Conservation (phyloP, 805 yeast species). For the Candida verbasci region DNA sequence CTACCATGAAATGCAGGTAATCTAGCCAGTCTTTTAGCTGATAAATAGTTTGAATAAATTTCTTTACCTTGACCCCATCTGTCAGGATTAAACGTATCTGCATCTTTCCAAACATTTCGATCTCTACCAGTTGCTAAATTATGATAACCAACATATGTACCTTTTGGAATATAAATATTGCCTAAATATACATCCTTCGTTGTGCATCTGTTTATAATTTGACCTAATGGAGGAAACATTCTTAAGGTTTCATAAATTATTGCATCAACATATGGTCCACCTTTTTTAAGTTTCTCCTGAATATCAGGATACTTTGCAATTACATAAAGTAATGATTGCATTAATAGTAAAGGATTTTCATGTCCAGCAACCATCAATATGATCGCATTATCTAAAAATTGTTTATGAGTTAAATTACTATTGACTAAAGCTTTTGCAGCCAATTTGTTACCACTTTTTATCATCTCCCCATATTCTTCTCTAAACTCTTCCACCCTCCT, state of each 20-base stretch:
- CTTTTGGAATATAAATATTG: slow-evolving; percentile 43
- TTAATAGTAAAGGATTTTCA: slow-evolving; percentile 54
- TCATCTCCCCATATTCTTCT: slow-evolving; percentile 22
- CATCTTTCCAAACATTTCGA: slow-evolving; percentile 36
- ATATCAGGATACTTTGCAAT: slow-evolving; percentile 38
- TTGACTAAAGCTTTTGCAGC: slow-evolving; percentile 40
- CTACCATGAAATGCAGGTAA: slow-evolving; percentile 59
- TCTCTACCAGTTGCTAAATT: slow-evolving; percentile 50
- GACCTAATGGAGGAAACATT: slow-evolving; percentile 53
- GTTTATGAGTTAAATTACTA: slow-evolving; percentile 37
- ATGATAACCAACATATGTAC: slow-evolving; percentile 52
- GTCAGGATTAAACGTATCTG: slow-evolving; percentile 42
- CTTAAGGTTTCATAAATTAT: slow-evolving; percentile 46
- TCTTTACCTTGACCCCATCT: slow-evolving; percentile 50
- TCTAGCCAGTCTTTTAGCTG: slow-evolving; percentile 41
- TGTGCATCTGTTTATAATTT: slow-evolving; percentile 49
- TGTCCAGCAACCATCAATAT: slow-evolving; percentile 60
- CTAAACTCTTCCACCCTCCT: slow-evolving; percentile 41
- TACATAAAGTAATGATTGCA: slow-evolving; percentile 44
- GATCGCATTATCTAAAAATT: slow-evolving; percentile 50
- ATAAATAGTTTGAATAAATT: slow-evolving; percentile 34
- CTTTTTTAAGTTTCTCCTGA: slow-evolving; percentile 26
- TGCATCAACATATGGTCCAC: slow-evolving; percentile 20
- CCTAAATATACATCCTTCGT: slow-evolving; percentile 37
- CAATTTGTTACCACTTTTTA: slow-evolving; percentile 24